Percentiles rank a stretch among this genome's conserved stretches.
These are phyloP conservation scores for Rhodamnia argentea DNA, from an alignment of 345 rosid genomes.

Conservation along the genomic window DNA sequence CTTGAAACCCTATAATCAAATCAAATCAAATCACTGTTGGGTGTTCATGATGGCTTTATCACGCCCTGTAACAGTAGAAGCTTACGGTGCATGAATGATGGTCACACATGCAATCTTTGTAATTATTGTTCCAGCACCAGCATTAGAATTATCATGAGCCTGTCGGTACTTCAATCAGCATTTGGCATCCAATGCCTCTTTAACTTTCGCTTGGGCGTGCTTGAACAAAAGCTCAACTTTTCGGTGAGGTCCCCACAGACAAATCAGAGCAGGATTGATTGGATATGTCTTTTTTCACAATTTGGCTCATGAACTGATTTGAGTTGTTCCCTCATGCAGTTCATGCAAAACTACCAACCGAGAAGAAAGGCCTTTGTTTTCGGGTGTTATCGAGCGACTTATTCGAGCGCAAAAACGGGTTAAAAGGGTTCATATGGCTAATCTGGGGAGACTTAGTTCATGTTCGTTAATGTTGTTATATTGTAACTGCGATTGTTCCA, in stretches of 20 bases:
- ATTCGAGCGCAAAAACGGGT: neutral
- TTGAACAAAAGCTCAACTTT: neutral
- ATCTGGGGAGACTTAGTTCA: neutral
- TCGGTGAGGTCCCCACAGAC: neutral
- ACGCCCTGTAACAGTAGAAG: neutral
- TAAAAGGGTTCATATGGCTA: neutral
- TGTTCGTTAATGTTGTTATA: neutral
- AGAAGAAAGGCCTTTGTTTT: neutral
- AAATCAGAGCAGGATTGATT: neutral
- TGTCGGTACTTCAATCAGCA: neutral
- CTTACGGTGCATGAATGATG: neutral
- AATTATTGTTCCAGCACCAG: neutral
- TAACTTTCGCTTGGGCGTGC: neutral
- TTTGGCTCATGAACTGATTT: neutral
- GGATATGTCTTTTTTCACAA: neutral
- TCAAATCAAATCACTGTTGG: neutral
- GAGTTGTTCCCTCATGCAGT: neutral
- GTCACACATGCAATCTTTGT: neutral
- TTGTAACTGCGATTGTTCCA: neutral
- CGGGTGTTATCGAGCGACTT: neutral
- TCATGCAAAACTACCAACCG: neutral
- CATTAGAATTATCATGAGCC: neutral
- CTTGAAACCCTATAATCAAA: neutral
- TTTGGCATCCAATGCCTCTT: neutral
- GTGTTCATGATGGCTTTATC: neutral